Base-by-base conservation (phyloP, 1,284 basidiomycete genomes). In the Flammula alnicola region DNA sequence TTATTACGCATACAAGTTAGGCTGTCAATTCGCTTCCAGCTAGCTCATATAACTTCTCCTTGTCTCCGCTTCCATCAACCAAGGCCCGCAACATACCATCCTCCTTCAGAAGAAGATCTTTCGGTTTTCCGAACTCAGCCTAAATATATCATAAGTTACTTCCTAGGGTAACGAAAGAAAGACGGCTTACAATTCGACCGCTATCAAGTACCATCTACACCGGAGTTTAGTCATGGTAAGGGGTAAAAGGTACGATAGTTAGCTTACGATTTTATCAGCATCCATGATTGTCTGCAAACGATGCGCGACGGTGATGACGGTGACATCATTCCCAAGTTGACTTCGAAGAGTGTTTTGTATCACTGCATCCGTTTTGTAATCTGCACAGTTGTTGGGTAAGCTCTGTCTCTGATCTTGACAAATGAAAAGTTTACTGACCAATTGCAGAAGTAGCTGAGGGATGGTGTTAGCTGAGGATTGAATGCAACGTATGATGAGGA, bases 251-350 rank as follows among this genome's bases (percentile, higher is more conserved):
- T 35, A 4, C 25, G 11, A 43, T 26, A 33, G 27, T 8, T 9
- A 22, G 62, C 62, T 49, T 44, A 70, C 68, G 51, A 72, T 72
- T 59, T 79, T 82, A 56, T 83, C 81, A 0, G 80, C 76, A 54
- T 86, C 84, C 73, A 85, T 84, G 56, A 88, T 83, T 2, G 84
- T 88, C 57, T 85, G 84, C n/a, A 88, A 67, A 25, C 86, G 78
- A 64, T 88, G 86, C 1, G 86, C 86, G 39, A 88, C 72, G 7
- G 82, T 86, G 41, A 88, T 74, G 4, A 87, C 63, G 0, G 83
- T 86, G 7, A 80, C 78, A 52, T 80, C 81, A 4, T 70, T 65
- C 5, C 66, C 70, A 20, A 86, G 71, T 55, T 80, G 77, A 38
- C 70, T 73, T 7, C 82, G 70, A 29, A 86, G 70, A 4, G 83